These are phyloP conservation scores for Pichia norvegensis DNA, from an alignment of 1,139 yeast genomes.

Conservation along the genomic window DNA sequence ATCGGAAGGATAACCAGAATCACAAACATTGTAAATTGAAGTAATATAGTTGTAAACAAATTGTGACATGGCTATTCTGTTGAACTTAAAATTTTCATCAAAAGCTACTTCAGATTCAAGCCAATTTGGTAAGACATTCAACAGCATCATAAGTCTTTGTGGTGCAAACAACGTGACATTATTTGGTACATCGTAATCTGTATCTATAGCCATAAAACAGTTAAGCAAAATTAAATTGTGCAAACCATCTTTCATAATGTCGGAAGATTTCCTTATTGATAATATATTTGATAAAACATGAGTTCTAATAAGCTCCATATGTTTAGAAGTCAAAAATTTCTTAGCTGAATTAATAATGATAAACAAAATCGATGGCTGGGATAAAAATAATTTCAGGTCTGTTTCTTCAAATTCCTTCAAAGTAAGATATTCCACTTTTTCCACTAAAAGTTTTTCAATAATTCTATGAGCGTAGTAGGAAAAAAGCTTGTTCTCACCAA, in stretches of 20 bases:
- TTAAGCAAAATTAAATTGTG: conserved; percentile 43
- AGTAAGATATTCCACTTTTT: conserved; percentile 18
- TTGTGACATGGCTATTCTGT: conserved; percentile 46
- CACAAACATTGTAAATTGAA: conserved; percentile 23
- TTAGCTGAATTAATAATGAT: conserved; percentile 34
- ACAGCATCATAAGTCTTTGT: conserved; percentile 54
- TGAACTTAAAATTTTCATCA: conserved; percentile 42
- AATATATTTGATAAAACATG: conserved; percentile 58
- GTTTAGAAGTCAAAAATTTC: conserved; percentile 31
- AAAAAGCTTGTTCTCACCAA: conserved; percentile 1
- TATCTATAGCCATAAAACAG: conserved; percentile 37
- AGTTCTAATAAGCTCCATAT: conserved; percentile 49
- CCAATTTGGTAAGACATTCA: conserved; percentile 48
- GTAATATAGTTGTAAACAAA: conserved; percentile 32
- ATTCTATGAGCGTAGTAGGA: conserved; percentile 23
- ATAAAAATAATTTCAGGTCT: conserved; percentile 15
- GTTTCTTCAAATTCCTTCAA: conserved; percentile 13
- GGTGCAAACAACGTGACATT: conserved; percentile 39
- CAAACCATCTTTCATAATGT: conserved; percentile 38
- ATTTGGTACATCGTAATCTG: conserved; percentile 22
- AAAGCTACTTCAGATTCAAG: conserved; percentile 55
- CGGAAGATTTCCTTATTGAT: conserved; percentile 38
- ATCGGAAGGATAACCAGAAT: conserved; percentile 27
- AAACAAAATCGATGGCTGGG: conserved; percentile 33
- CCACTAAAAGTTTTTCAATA: conserved; percentile 19